Percentiles rank a stretch among this genome's conserved stretches.
Evolutionary conservation across 1,139 yeast species (phyloP).

Genomic region (Saccharomycopsis crataegensis): DNA sequence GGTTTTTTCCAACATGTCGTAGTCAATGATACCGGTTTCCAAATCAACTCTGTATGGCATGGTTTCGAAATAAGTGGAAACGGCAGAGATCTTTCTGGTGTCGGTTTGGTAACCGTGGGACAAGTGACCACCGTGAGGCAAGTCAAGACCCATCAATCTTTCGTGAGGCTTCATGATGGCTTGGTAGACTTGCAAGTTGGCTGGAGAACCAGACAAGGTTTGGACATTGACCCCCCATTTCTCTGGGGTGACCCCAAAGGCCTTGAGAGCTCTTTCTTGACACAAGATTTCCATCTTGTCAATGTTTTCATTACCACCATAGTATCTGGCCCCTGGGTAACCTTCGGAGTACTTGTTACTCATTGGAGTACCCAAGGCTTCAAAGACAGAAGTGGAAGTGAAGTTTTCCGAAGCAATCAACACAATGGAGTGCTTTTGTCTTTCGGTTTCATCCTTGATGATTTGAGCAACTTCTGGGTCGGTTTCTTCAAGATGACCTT

Average conservation of each 20-base stretch:
- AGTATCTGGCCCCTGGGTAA: constrained; percentile 83
- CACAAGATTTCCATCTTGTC: constrained; percentile 89
- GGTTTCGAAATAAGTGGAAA: constrained; percentile 93
- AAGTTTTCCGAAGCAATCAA: constrained; percentile 95
- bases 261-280: constrained; percentile 87
- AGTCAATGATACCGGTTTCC: constrained; percentile 89
- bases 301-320: constrained; percentile 89
- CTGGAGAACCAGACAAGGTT: constrained; percentile 94
- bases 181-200: constrained; percentile 92
- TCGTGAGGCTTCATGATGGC: constrained; percentile 93
- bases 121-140: constrained; percentile 97
- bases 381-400: constrained; percentile 94
- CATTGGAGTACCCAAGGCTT: constrained; percentile 96
- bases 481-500: constrained; percentile 61
- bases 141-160: constrained; percentile 92
- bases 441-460: constrained; percentile 78
- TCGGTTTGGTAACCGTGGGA: constrained; percentile 98
- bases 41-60: constrained; percentile 96
- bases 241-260: constrained; percentile 71
- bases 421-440: constrained; percentile 93
- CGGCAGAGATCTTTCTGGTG: constrained; percentile 89
- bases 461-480: constrained; percentile 82
- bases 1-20: constrained; percentile 86
- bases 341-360: constrained; percentile 86
- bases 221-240: constrained; percentile 99